A percentile compares a stretch with the other conserved stretches of the same genome.
Conservation (phyloP, 140 eudicot genomes). For the Cichorium intybus region DNA sequence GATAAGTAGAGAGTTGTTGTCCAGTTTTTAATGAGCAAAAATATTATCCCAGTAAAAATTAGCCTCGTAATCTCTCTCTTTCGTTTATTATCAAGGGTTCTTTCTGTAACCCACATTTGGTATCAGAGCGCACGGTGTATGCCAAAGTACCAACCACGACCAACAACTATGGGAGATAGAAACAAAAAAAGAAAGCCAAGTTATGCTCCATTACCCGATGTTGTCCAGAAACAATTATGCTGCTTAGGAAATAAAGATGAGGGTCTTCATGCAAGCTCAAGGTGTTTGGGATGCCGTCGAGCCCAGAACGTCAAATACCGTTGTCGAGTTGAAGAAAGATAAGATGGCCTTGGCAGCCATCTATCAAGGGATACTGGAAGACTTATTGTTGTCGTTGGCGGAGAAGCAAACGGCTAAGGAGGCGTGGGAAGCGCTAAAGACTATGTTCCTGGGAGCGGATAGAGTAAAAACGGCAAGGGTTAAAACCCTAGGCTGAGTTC, state of each 20-base stretch:
- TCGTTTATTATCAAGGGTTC: too few species aligned
- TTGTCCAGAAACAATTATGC: background rate
- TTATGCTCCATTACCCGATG: background rate
- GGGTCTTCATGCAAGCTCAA: constrained; percentile 6
- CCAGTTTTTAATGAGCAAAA: too few species aligned
- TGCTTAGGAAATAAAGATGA: constrained; percentile 1
- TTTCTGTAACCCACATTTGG: too few species aligned
- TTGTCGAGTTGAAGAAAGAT: background rate
- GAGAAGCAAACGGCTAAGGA: background rate
- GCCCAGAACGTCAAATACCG: background rate
- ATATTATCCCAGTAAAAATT: too few species aligned
- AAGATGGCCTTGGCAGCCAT: background rate
- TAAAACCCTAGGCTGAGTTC: constrained; percentile 4
- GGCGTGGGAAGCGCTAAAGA: background rate
- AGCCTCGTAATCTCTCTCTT: too few species aligned
- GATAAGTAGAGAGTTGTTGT: too few species aligned
- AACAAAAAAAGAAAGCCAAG: background rate
- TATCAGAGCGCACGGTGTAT: too few species aligned
- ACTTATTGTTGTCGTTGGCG: background rate
- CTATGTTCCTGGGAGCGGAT: background rate
- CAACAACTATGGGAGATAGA: too few species aligned
- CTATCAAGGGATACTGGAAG: background rate
- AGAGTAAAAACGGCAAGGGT: background rate
- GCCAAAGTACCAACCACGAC: too few species aligned
- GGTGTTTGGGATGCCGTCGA: background rate